phyloP scores from a whole-genome alignment of 2,329 filamentous ascomycete genomes.

The Purpureocillium takamizusanense region DNA sequence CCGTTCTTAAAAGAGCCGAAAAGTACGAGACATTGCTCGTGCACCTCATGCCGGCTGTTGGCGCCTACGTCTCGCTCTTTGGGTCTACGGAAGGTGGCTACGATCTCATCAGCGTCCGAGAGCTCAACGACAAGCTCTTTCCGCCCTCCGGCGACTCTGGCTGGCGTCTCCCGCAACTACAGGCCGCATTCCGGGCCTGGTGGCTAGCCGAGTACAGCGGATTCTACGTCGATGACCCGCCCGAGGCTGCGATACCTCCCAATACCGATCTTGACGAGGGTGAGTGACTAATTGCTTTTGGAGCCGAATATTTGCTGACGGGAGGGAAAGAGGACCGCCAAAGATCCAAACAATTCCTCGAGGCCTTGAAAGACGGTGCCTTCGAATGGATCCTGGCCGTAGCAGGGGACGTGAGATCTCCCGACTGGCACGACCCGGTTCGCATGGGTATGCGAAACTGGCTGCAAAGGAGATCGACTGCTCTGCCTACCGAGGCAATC shows the following conservation, averaged over 20 bases:
- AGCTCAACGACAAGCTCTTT: conserved; percentile 61
- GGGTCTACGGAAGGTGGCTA: conserved; percentile 67
- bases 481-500: conserved; percentile 57
- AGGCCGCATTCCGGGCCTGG: conserved; percentile 70
- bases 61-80: conserved; percentile 67
- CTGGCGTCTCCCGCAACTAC: conserved; percentile 68
- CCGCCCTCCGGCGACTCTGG: conserved; percentile 55
- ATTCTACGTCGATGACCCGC: conserved; percentile 69
- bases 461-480: conserved; percentile 70
- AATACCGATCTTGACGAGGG: conserved; percentile 55
- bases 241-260: conserved; percentile 43
- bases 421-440: conserved; percentile 82
- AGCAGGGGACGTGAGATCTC: conserved; percentile 69
- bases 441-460: conserved; percentile 74
- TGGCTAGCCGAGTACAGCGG: conserved; percentile 94
- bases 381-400: conserved; percentile 87
- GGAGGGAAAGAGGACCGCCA: conserved; percentile 52
- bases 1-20: conserved; percentile 59
- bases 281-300: conserved; percentile 16
- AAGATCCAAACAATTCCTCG: conserved; percentile 63
- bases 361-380: conserved; percentile 76
- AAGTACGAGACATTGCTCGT: conserved; percentile 66
- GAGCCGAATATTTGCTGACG: conserved; percentile 8
- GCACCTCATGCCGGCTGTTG: conserved; percentile 74
- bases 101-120: conserved; percentile 58